Evolutionary conservation across 345 rosid genomes (phyloP).

Genomic region (Lepidium didymum): DNA sequence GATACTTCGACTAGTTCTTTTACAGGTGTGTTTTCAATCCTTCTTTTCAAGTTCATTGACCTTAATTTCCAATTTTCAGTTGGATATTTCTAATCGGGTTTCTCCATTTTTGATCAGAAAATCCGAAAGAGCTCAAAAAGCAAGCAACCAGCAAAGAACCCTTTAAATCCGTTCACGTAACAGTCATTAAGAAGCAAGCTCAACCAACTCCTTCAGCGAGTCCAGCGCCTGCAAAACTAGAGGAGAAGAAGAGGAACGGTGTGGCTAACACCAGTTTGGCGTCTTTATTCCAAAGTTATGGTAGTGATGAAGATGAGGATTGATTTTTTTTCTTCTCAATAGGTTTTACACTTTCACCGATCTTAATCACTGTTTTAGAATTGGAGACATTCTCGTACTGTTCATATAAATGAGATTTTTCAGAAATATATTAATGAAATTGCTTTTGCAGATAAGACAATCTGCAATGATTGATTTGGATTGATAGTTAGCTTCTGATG

Average conservation of each 20-base stretch:
- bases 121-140: constrained; percentile 15
- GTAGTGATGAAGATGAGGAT: constrained; percentile 54
- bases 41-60: background rate
- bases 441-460: constrained; percentile 3
- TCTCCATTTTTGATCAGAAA: constrained; percentile 16
- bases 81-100: background rate
- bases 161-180: constrained; percentile 35
- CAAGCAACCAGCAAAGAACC: constrained; percentile 27
- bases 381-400: background rate
- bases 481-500: constrained; percentile 8
- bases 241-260: constrained; percentile 30
- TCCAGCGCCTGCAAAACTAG: constrained; percentile 20
- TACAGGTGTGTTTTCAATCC: constrained; percentile 32
- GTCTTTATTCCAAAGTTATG: constrained; percentile 59
- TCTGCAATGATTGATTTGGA: background rate
- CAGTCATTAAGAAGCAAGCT: constrained; percentile 46
- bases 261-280: constrained; percentile 30
- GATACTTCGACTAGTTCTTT: constrained; percentile 37
- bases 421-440: background rate
- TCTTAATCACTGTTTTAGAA: constrained; percentile 1
- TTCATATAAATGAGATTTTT: background rate
- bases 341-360: background rate
- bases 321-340: background rate
- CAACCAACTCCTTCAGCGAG: constrained; percentile 4
- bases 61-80: background rate